Evolutionary conservation across 2,329 filamentous ascomycete genomes (phyloP), one percentile per base, ranked within the genome.

Genomic region (Aspergillus spinulosporus): DNA sequence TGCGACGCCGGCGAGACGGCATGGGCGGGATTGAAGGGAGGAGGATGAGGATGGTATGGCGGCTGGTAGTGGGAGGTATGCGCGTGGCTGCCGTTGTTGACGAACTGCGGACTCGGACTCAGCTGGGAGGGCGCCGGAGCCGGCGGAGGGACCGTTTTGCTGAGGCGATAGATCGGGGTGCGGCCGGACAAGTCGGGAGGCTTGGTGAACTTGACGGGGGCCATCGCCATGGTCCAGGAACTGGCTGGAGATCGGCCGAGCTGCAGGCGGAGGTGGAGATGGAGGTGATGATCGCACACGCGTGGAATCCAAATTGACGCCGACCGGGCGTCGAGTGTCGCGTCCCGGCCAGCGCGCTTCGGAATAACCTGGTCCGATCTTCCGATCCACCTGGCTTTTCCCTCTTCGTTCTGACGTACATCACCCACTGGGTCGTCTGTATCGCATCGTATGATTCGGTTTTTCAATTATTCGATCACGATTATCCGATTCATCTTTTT

Each of bases 101-200:
- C 44, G 8, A 29, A 32, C 28, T 45, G 28, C 28, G 46, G 46
- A 28, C 26, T 39, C 32, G 48, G 48, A 21, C 21, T 21, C 21
- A 21, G 21, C 9, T 39, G 48, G 7, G 31, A 37, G 11, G 43
- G 49, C 9, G 54, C 21, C 21, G 21, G 21, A 21, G 52, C 3
- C 34, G 44, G 36, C 11, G 36, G 5, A 15, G 31, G 26, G 36
- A 34, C 21, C 11, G 42, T 53, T 15, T 57, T 57, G 39, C 15
- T 46, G 37, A 57, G 55, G 34, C 55, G 55, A 42, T 57, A 57
- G 40, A 57, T 57, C 3, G 55, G 55, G 2, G 55, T 57, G 39
- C 55, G 55, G 15, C 55, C 55, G n/a, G 55, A 57, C 37, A 57
- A 50, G 47, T 57, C 55, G 12, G 45, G 46, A 5, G 49, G 42